Conservation (phyloP, 106 monocot genomes). For the Hemerocallis citrina region DNA sequence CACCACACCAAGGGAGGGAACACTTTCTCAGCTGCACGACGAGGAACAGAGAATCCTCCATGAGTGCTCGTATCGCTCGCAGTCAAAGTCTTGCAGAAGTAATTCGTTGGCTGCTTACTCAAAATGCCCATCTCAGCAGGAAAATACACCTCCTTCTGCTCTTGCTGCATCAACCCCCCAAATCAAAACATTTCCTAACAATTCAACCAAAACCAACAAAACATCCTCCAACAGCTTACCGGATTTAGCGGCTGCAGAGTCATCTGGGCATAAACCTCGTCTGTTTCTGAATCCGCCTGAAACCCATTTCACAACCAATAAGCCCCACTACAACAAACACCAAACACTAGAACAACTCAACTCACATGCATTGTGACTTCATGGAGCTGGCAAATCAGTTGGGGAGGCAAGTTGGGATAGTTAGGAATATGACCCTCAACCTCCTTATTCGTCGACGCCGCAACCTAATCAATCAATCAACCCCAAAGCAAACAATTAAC, state of each 20-base stretch:
- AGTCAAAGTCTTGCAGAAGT: constrained; percentile 22
- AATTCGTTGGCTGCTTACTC: constrained; percentile 19
- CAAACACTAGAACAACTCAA: neutral
- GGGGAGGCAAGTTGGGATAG: constrained; percentile 85
- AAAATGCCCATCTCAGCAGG: constrained; percentile 16
- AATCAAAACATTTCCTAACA: constrained; percentile 3
- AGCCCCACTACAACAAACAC: no score
- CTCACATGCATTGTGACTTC: constrained; percentile 94
- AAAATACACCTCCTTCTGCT: constrained; percentile 16
- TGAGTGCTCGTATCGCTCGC: constrained; percentile 55
- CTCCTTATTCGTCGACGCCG: constrained; percentile 88
- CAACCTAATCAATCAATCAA: constrained; percentile 40
- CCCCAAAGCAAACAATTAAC: no score
- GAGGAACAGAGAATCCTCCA: constrained; percentile 21
- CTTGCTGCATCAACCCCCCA: constrained; percentile 10
- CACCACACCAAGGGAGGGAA: constrained; percentile 19
- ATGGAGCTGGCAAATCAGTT: constrained; percentile 90
- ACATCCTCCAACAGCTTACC: constrained; percentile 18
- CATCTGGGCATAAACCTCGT: constrained; percentile 95
- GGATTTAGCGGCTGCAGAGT: constrained; percentile 68
- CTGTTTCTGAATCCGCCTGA: constrained; percentile 91
- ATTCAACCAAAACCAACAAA: neutral
- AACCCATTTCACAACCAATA: constrained; percentile 9
- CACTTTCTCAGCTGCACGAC: constrained; percentile 22
- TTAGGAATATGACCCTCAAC: constrained; percentile 89